phyloP scores from a whole-genome alignment of 2,329 filamentous ascomycete genomes.

The Septoria petroselini region DNA sequence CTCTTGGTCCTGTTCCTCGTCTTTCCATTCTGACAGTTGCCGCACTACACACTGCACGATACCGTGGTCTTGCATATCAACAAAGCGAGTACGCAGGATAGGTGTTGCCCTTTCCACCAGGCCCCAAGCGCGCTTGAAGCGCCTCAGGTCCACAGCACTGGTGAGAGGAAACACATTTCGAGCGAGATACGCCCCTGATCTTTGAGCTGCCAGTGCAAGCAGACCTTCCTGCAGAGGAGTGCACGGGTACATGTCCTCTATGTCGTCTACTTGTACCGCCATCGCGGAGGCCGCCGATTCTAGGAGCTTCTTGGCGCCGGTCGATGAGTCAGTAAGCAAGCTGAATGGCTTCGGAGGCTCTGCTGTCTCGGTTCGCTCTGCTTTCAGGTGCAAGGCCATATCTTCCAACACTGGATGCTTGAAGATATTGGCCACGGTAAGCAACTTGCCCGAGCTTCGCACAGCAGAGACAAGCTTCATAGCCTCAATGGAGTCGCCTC shows the following conservation, averaged over 20 bases:
- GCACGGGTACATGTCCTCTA: slow-evolving; percentile 52
- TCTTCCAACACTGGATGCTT: slow-evolving; percentile 29
- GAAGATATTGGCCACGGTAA: slow-evolving; percentile 48
- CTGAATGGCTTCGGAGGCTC: no score
- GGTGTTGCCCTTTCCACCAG: slow-evolving; percentile 33
- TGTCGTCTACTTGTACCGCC: neutral
- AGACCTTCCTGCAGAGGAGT: slow-evolving; percentile 34
- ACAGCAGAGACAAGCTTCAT: slow-evolving; percentile 46
- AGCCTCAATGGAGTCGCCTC: slow-evolving; percentile 48
- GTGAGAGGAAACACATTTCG: slow-evolving; percentile 32
- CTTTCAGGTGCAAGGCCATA: slow-evolving; percentile 21
- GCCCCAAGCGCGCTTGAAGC: slow-evolving; percentile 41
- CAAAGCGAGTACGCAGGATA: slow-evolving; percentile 40
- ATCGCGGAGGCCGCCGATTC: neutral
- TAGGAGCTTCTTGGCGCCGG: no score
- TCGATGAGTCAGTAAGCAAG: no score
- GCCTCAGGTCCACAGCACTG: slow-evolving; percentile 33
- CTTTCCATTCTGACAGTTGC: slow-evolving; percentile 6
- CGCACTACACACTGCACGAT: slow-evolving; percentile 32
- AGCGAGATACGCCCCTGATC: slow-evolving; percentile 53
- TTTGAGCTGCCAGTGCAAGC: slow-evolving; percentile 53
- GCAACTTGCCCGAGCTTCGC: slow-evolving; percentile 37
- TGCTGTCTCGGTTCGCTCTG: no score
- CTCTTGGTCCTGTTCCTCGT: slow-evolving; percentile 37
- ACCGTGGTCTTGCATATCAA: slow-evolving; percentile 12